Percentiles rank a stretch among this genome's conserved stretches.
phyloP scores from a whole-genome alignment of 805 yeast species.

The Yarrowia bubula region DNA sequence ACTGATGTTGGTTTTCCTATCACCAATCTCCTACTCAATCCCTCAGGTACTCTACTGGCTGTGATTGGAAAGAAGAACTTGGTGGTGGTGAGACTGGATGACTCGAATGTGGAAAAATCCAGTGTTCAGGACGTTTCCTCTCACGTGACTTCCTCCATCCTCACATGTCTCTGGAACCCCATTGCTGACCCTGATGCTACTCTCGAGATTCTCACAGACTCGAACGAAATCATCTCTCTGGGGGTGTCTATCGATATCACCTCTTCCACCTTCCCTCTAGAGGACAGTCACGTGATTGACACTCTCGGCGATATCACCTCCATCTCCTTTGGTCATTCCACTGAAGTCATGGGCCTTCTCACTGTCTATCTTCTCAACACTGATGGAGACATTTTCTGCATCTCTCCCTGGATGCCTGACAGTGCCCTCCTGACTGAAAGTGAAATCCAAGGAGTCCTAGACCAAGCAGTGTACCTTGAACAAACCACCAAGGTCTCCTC shows the following conservation, averaged over 20 bases:
- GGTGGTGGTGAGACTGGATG: slow-evolving; percentile 31
- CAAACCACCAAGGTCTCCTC: slow-evolving; percentile 28
- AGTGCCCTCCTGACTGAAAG: slow-evolving; percentile 42
- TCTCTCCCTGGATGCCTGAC: slow-evolving; percentile 64
- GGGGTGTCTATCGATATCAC: slow-evolving; percentile 36
- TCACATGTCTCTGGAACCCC: slow-evolving; percentile 48
- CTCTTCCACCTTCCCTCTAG: slow-evolving; percentile 10
- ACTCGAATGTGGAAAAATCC: slow-evolving; percentile 22
- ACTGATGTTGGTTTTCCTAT: slow-evolving; percentile 38
- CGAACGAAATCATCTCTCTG: slow-evolving; percentile 40
- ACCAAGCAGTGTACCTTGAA: slow-evolving; percentile 39
- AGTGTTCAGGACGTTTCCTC: slow-evolving; percentile 37
- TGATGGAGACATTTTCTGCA: slow-evolving; percentile 58
- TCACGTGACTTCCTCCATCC: slow-evolving; percentile 34
- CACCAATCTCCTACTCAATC: slow-evolving; percentile 42
- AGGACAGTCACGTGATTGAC: slow-evolving; percentile 16
- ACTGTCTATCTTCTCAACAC: slow-evolving; percentile 52
- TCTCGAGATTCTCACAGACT: slow-evolving; percentile 45
- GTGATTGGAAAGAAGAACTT: slow-evolving; percentile 41
- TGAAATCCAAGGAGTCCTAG: slow-evolving; percentile 40
- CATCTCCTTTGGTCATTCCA: slow-evolving; percentile 47
- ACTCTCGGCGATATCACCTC: slow-evolving; percentile 40
- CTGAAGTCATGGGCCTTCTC: slow-evolving; percentile 45
- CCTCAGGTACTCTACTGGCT: slow-evolving; percentile 46
- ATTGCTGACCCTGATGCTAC: slow-evolving; percentile 46